A percentile compares a stretch with the other conserved stretches of the same genome.
These are phyloP conservation scores for Trebouxia sp. DNA, from an alignment of 139 green algal species.

Conservation along the genomic window DNA sequence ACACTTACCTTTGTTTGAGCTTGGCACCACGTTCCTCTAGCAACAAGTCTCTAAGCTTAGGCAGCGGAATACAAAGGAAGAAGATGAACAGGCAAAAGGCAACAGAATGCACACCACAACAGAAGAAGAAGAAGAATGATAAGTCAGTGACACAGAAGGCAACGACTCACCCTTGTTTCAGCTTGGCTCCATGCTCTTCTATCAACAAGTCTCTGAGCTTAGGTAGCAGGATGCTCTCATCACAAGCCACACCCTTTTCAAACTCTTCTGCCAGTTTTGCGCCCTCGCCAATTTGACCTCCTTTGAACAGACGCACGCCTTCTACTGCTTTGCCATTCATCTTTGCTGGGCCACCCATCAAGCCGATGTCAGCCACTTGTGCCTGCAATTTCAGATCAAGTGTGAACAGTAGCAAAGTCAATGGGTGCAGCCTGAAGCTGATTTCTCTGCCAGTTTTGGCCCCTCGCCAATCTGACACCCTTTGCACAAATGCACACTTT, in stretches of 20 bases:
- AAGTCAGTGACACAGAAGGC: too few relatives aligned
- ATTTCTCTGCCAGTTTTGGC: too few relatives aligned
- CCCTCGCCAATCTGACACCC: too few relatives aligned
- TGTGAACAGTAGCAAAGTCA: not conserved
- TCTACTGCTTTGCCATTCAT: slow-evolving; percentile 87
- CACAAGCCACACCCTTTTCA: slow-evolving; percentile 65
- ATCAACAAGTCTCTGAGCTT: slow-evolving; percentile 68
- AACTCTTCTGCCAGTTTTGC: slow-evolving; percentile 74
- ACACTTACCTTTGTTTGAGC: not conserved
- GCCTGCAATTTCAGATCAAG: slow-evolving; percentile 33
- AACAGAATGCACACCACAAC: too few relatives aligned
- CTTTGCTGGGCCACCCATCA: slow-evolving; percentile 92
- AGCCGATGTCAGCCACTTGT: slow-evolving; percentile 91
- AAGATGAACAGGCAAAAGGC: too few relatives aligned
- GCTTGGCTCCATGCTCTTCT: not conserved
- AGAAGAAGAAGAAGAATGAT: too few relatives aligned
- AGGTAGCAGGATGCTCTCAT: slow-evolving; percentile 70
- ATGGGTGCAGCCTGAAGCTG: not conserved
- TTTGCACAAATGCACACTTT: not conserved
- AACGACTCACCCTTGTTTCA: slow-evolving; percentile 7
- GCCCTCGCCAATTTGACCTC: slow-evolving; percentile 72
- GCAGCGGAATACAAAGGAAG: slow-evolving; percentile 71
- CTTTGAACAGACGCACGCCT: slow-evolving; percentile 88
- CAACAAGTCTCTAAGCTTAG: slow-evolving; percentile 70
- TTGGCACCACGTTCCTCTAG: not conserved